Conservation (phyloP, 176 grass and related monocot genomes). For the Oropetium thomaeum region DNA sequence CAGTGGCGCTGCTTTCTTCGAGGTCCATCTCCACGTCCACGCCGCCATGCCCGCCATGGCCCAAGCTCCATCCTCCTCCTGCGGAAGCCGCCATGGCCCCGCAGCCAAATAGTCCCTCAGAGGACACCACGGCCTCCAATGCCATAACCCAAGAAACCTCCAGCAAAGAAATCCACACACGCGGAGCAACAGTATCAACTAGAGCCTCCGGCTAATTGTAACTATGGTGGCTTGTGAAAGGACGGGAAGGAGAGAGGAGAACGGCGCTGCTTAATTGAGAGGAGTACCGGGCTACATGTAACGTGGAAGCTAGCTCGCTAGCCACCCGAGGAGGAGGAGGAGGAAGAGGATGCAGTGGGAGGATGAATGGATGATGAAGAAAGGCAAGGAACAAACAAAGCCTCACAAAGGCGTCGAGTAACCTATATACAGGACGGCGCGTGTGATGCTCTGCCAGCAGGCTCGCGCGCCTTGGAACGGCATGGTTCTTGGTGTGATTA, state of each 20-base stretch:
- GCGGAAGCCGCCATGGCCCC: slow-evolving; percentile 32
- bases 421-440: neutral
- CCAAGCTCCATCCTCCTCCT: slow-evolving; percentile 34
- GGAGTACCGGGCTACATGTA: slow-evolving; percentile 6
- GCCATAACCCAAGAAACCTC: slow-evolving; percentile 52
- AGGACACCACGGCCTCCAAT: slow-evolving; percentile 71
- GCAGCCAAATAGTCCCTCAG: slow-evolving; percentile 42
- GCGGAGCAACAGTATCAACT: neutral
- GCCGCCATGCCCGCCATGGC: neutral
- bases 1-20: neutral
- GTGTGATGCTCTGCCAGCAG: neutral
- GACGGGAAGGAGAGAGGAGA: neutral
- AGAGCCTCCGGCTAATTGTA: neutral
- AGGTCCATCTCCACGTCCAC: slow-evolving; percentile 14
- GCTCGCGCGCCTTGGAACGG: slow-evolving; percentile 11
- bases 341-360: no score
- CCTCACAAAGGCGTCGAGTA: neutral
- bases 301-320: slow-evolving; percentile 12
- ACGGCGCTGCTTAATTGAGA: neutral
- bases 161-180: neutral
- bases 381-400: neutral
- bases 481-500: slow-evolving; percentile 38
- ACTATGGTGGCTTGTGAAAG: neutral
- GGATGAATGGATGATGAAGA: no score
- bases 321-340: neutral